A percentile compares a stretch with the other conserved stretches of the same genome.
phyloP scores from a whole-genome alignment of 306 rosid species.

The Quercus wislizeni region DNA sequence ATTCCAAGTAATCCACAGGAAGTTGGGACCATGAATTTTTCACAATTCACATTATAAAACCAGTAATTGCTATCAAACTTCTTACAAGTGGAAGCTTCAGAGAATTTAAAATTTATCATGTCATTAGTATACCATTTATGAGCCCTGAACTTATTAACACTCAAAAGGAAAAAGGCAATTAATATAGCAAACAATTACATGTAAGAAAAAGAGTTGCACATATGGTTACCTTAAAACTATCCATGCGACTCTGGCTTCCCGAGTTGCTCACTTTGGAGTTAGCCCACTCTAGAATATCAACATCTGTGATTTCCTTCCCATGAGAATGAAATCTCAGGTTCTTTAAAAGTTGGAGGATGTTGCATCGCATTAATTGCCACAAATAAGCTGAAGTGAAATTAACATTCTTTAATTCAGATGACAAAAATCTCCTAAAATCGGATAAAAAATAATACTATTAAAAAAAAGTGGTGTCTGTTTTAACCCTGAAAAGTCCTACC shows the following conservation, averaged over 20 bases:
- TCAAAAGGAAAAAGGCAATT: neutral
- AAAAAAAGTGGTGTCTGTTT: neutral
- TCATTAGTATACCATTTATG: neutral
- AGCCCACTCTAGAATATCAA: slow-evolving; percentile 94
- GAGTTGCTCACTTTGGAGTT: slow-evolving; percentile 72
- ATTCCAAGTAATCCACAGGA: neutral
- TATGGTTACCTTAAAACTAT: slow-evolving; percentile 72
- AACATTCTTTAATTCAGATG: slow-evolving; percentile 12
- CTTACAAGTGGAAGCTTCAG: neutral
- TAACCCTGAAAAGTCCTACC: too few relatives aligned
- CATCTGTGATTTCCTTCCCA: slow-evolving; percentile 88
- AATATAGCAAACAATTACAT: neutral
- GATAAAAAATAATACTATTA: neutral
- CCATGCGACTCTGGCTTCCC: slow-evolving; percentile 71
- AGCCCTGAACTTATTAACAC: neutral
- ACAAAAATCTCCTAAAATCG: neutral
- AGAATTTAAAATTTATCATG: neutral
- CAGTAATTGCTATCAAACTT: neutral
- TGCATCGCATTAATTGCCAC: slow-evolving; percentile 97
- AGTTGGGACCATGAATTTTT: neutral
- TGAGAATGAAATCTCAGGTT: slow-evolving; percentile 91
- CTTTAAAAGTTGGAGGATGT: slow-evolving; percentile 82
- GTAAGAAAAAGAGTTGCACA: neutral
- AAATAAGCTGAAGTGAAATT: slow-evolving; percentile 63
- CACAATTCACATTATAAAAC: neutral